Percentiles rank a stretch among this genome's conserved stretches.
phyloP scores from a whole-genome alignment of 208 protist species.

The Zelonia costaricensis region DNA sequence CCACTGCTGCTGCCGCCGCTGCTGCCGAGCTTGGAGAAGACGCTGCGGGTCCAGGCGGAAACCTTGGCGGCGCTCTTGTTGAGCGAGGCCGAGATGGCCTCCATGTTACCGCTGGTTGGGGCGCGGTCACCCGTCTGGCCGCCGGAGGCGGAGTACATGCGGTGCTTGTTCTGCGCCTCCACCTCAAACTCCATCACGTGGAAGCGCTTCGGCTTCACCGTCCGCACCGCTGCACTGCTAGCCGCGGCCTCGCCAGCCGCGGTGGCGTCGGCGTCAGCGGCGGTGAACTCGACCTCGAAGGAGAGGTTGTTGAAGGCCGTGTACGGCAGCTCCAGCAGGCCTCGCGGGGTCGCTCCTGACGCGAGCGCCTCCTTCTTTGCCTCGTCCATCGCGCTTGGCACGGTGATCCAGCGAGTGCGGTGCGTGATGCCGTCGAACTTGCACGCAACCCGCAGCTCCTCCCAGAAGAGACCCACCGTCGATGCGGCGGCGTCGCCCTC shows the following conservation, averaged over 20 bases:
- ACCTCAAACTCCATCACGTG: conserved; percentile 48
- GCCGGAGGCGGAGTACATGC: conserved; percentile 33
- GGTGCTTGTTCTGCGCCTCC: conserved; percentile 51
- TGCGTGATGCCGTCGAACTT: conserved; percentile 45
- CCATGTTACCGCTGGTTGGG: conserved; percentile 58
- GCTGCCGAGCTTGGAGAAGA: conserved; percentile 27
- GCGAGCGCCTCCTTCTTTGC: conserved; percentile 8
- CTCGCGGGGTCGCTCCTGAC: conserved; percentile 12
- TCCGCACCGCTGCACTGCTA: not conserved
- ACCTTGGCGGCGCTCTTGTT: conserved; percentile 48
- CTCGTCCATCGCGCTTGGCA: conserved; percentile 37
- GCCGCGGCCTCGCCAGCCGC: not conserved
- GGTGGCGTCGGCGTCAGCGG: not conserved
- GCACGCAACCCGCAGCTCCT: conserved; percentile 49
- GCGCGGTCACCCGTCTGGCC: conserved; percentile 30
- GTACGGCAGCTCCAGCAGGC: conserved; percentile 33
- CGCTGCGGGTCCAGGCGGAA: conserved; percentile 43
- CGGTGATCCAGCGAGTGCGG: conserved; percentile 56
- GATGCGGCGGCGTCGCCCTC: conserved; percentile 15
- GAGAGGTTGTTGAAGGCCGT: conserved; percentile 48
- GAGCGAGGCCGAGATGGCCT: conserved; percentile 46
- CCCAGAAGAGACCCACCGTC: conserved; percentile 41
- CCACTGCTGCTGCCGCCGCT: conserved; percentile 12
- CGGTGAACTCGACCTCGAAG: conserved; percentile 57
- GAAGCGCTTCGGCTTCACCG: conserved; percentile 46